Conservation (phyloP, 345 rosid species). For the Gossypium bickii region DNA sequence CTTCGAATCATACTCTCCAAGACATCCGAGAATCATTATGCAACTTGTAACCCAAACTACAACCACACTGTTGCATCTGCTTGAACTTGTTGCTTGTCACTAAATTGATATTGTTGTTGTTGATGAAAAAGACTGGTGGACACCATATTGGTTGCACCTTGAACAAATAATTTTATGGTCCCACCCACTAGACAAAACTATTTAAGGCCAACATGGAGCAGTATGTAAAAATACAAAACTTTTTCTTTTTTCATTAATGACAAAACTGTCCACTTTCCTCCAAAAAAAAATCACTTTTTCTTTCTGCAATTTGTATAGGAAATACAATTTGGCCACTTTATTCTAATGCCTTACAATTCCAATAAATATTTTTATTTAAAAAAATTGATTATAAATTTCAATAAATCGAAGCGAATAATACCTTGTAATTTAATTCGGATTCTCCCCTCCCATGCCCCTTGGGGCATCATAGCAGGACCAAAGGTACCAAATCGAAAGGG, state of each 20-base stretch:
- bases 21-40: too few relatives aligned
- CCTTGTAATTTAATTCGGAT: background rate
- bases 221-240: conserved; percentile 17
- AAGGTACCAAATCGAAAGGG: background rate
- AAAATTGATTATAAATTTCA: background rate
- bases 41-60: too few relatives aligned
- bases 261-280: conserved; percentile 36
- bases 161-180: conserved; percentile 27
- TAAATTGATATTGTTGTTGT: background rate
- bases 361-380: too few relatives aligned
- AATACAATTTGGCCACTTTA: conserved; percentile 31
- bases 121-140: conserved; percentile 26
- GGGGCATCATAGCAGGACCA: conserved; percentile 19
- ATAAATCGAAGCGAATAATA: background rate
- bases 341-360: background rate
- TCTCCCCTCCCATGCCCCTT: background rate
- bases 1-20: too few relatives aligned
- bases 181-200: conserved; percentile 35
- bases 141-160: conserved; percentile 28
- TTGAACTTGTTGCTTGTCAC: background rate
- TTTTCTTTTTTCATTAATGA: conserved; percentile 21
- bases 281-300: conserved; percentile 17
- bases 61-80: too few relatives aligned
- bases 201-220: conserved; percentile 29
- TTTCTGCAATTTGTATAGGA: conserved; percentile 33